A percentile compares a stretch with the other conserved stretches of the same genome.
Conservation (phyloP, 495 filamentous ascomycete genomes). For the Tuber umbilicatum region DNA sequence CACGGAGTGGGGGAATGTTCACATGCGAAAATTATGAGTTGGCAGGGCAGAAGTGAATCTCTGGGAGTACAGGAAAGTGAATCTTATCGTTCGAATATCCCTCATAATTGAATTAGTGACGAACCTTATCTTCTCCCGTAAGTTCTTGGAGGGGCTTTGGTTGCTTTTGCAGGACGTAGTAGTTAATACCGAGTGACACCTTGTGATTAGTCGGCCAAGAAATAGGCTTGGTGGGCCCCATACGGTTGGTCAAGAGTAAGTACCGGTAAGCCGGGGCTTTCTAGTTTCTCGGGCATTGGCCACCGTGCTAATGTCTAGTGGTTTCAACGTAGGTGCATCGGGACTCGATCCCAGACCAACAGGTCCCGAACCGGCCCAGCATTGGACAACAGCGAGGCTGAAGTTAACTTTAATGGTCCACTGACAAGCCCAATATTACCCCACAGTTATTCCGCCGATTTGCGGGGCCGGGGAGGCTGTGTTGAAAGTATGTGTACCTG, state of each 20-base stretch:
- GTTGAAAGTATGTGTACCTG: not conserved
- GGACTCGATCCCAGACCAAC: not conserved
- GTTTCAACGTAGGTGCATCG: not conserved
- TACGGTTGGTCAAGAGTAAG: not conserved
- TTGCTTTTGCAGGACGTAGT: too few relatives aligned
- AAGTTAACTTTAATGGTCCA: not conserved
- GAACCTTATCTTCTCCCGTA: not conserved
- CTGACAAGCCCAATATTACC: not conserved
- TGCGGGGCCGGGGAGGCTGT: not conserved
- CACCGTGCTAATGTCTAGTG: not conserved
- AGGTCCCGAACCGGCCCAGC: not conserved
- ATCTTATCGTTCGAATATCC: not conserved
- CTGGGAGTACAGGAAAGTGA: not conserved
- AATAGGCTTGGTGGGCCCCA: not conserved
- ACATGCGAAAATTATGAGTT: not conserved
- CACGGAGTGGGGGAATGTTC: not conserved
- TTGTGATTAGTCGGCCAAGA: not conserved
- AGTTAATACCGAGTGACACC: not conserved
- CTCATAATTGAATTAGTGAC: not conserved
- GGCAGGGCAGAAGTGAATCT: not conserved
- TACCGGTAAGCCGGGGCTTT: not conserved
- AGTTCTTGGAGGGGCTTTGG: not conserved
- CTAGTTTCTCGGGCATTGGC: too few relatives aligned
- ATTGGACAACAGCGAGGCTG: not conserved
- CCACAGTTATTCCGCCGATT: not conserved